Percentiles rank a stretch among this genome's conserved stretches.
phyloP scores from a whole-genome alignment of 129 eudicot species.

The Saposhnikovia divaricata region DNA sequence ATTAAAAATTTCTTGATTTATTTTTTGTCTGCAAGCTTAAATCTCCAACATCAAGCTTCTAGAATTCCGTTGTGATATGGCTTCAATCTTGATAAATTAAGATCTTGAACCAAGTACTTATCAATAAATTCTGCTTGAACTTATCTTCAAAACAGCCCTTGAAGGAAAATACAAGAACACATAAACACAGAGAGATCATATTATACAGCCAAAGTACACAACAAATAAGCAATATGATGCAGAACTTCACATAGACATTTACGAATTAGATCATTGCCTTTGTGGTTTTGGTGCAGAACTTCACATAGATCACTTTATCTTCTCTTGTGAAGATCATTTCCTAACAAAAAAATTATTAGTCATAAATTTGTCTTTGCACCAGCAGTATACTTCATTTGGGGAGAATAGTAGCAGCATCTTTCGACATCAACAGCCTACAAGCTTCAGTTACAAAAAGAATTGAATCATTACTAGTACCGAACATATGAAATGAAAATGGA shows the following conservation, averaged over 20 bases:
- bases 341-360: neutral
- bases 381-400: constrained; percentile 10
- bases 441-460: constrained; percentile 3
- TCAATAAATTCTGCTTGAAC: neutral
- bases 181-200: neutral
- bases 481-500: neutral
- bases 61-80: neutral
- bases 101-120: no score
- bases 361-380: constrained; percentile 7
- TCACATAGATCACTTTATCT: neutral
- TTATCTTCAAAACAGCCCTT: neutral
- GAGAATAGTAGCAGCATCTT: constrained; percentile 13
- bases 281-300: neutral
- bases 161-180: neutral
- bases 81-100: no score
- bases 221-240: neutral
- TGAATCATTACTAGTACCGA: neutral
- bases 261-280: neutral
- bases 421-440: constrained; percentile 12
- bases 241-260: neutral
- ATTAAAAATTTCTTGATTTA: neutral
- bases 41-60: neutral
- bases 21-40: neutral
- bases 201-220: neutral
- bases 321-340: neutral